phyloP scores from a whole-genome alignment of 306 rosid genomes.

The Inga oerstediana region DNA sequence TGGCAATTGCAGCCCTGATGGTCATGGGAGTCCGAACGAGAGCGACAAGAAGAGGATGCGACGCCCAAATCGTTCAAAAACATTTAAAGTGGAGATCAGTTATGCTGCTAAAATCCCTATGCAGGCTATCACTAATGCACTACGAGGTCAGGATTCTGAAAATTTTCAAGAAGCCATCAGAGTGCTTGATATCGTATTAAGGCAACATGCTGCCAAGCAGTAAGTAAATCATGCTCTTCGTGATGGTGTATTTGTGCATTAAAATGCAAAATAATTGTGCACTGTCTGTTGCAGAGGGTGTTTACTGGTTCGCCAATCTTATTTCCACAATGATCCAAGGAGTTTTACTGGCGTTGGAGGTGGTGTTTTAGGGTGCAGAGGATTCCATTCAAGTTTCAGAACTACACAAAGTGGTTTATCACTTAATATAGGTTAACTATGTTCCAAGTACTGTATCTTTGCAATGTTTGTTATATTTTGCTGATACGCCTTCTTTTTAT shows the following conservation, averaged over 20 bases:
- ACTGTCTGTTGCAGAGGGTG: constrained; percentile 72
- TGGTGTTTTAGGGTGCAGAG: constrained; percentile 89
- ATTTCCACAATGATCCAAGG: constrained; percentile 70
- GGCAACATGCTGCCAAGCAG: constrained; percentile 97
- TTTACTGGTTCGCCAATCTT: constrained; percentile 86
- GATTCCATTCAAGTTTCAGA: constrained; percentile 93
- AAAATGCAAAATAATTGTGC: background rate
- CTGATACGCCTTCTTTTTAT: background rate
- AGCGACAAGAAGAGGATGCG: constrained; percentile 75
- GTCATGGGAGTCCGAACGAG: constrained; percentile 59
- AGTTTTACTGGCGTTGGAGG: constrained; percentile 78
- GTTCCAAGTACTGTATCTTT: background rate
- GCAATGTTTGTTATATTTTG: background rate
- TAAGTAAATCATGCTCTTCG: constrained; percentile 36
- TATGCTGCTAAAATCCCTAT: constrained; percentile 84
- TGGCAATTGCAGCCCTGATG: constrained; percentile 65
- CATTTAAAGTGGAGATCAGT: constrained; percentile 76
- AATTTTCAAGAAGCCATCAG: constrained; percentile 86
- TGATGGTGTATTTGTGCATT: background rate
- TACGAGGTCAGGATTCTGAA: constrained; percentile 84
- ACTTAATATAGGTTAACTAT: constrained; percentile 65
- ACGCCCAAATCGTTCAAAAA: constrained; percentile 62
- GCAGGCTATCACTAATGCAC: constrained; percentile 76
- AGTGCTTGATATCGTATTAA: constrained; percentile 77
- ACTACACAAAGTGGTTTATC: constrained; percentile 88